These are phyloP conservation scores for Cercophora samala DNA, from an alignment of 495 filamentous ascomycete species.

Conservation along the genomic window DNA sequence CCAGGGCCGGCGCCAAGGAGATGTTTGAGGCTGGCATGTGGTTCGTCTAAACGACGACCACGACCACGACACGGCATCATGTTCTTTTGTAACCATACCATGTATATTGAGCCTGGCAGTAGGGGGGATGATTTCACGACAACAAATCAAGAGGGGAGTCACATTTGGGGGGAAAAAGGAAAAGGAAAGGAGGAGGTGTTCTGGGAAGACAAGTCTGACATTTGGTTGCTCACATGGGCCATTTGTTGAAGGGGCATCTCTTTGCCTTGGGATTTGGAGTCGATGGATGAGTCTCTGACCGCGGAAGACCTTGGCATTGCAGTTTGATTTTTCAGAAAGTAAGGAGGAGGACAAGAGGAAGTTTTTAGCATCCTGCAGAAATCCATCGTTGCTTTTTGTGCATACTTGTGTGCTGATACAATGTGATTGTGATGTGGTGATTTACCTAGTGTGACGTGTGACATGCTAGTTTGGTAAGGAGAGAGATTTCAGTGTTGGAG, in stretches of 20 bases:
- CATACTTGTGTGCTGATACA: not conserved
- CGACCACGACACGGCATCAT: not conserved
- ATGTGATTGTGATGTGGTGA: not conserved
- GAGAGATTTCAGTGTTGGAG: not conserved
- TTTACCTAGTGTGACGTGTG: not conserved
- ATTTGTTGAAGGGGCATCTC: too few species aligned
- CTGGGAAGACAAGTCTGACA: not conserved
- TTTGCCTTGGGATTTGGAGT: slow-evolving; percentile 9
- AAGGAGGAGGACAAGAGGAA: not conserved
- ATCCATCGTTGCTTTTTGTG: not conserved
- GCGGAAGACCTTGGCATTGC: slow-evolving; percentile 6
- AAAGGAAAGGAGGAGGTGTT: not conserved
- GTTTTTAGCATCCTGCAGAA: not conserved
- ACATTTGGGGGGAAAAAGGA: not conserved
- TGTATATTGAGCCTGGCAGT: not conserved
- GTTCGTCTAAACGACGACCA: slow-evolving; percentile 23
- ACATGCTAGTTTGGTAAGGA: not conserved
- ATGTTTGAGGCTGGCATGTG: slow-evolving; percentile 26
- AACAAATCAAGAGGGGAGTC: not conserved
- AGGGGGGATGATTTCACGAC: not conserved
- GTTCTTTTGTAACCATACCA: not conserved
- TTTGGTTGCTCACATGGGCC: not conserved
- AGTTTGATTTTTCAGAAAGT: not conserved
- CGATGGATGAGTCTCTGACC: not conserved
- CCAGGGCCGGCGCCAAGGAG: not conserved